Evolutionary conservation across 2,329 filamentous ascomycete species (phyloP).

Genomic region (Calonectria naviculata): DNA sequence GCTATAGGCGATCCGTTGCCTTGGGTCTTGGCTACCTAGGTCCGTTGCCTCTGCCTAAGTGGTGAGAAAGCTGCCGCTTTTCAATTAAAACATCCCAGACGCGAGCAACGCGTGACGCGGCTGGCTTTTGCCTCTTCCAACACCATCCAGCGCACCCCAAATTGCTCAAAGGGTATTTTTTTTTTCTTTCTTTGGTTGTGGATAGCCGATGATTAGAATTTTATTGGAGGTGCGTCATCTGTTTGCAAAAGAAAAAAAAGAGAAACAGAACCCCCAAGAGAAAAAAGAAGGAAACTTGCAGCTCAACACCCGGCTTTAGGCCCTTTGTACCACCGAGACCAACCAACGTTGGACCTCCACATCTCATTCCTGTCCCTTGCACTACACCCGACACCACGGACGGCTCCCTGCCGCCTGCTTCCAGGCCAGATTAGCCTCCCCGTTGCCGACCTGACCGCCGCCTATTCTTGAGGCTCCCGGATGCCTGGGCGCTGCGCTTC

Average conservation of each 20-base stretch:
- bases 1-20: conserved; percentile 5
- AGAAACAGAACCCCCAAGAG: background rate
- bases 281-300: conserved; percentile 2
- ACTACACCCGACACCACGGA: conserved; percentile 23
- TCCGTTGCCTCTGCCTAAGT: background rate
- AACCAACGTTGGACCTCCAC: background rate
- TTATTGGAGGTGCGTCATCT: background rate
- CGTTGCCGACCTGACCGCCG: conserved; percentile 16
- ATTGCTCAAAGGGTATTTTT: background rate
- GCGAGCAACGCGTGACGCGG: conserved; percentile 11
- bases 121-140: conserved; percentile 3
- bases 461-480: conserved; percentile 25
- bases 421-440: conserved; percentile 6
- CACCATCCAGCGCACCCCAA: background rate
- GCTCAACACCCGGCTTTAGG: background rate
- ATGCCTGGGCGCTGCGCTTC: conserved; percentile 24
- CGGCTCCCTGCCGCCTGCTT: conserved; percentile 23
- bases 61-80: background rate
- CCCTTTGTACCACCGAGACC: conserved; percentile 8
- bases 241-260: background rate
- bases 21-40: background rate
- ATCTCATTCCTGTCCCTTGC: conserved; percentile 6
- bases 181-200: background rate
- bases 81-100: background rate
- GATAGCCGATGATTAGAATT: background rate